Percentiles rank a stretch among this genome's conserved stretches.
Evolutionary conservation across 1,284 basidiomycete species (phyloP).

Genomic region (Marasmius tenuissimus): DNA sequence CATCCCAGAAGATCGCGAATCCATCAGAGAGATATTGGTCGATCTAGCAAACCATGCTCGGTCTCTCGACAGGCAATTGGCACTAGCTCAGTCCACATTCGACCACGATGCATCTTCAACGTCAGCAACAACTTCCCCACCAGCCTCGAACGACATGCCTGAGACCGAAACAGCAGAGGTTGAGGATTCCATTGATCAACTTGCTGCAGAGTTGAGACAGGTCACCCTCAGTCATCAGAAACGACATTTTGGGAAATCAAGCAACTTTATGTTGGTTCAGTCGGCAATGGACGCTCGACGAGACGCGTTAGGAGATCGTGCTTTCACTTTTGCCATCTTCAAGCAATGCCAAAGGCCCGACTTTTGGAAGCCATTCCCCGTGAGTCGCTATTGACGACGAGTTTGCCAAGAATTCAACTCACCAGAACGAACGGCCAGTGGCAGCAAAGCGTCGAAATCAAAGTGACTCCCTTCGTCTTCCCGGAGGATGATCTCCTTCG

Average conservation of each 20-base stretch:
- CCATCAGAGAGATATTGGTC: slow-evolving; percentile 7
- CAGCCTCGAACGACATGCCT: not conserved
- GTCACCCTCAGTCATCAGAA: slow-evolving; percentile 1
- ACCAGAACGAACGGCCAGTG: slow-evolving; percentile 1
- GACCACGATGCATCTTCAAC: not conserved
- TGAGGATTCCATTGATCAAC: not conserved
- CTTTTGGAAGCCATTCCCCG: slow-evolving; percentile 6
- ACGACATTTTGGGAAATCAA: slow-evolving; percentile 12
- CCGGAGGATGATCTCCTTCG: slow-evolving; percentile 36
- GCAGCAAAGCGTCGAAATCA: not conserved
- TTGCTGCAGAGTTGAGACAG: not conserved
- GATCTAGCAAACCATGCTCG: slow-evolving; percentile 9
- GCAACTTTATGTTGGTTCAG: slow-evolving; percentile 9
- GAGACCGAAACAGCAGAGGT: not conserved
- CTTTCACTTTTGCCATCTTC: not conserved
- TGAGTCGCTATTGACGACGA: not conserved
- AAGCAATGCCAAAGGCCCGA: not conserved
- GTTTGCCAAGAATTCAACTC: not conserved
- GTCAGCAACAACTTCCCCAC: not conserved
- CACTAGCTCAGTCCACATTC: not conserved
- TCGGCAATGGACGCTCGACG: slow-evolving; percentile 10
- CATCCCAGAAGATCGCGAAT: slow-evolving; percentile 8
- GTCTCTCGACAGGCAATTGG: slow-evolving; percentile 8
- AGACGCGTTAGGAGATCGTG: not conserved
- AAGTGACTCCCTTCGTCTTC: slow-evolving; percentile 20